Evolutionary conservation across 2,329 filamentous ascomycete species (phyloP), one percentile per base, ranked within the genome.

Genomic region (Capronia epimyces): DNA sequence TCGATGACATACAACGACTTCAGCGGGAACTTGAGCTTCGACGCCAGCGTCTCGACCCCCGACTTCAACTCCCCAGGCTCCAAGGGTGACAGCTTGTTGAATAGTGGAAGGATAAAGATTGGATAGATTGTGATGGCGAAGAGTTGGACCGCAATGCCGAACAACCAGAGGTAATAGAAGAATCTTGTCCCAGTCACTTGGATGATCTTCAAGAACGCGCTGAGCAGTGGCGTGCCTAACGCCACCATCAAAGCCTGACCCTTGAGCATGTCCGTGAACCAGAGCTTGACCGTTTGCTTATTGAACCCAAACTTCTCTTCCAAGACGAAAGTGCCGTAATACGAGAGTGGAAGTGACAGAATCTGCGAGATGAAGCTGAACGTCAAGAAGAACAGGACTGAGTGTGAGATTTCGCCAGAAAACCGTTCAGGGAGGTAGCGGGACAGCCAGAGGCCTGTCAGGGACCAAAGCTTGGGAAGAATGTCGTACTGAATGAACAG

Each of bases 301-400:
- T 98, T 98, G 81, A 98, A 98, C 43, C 93, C 93, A 63, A 95
- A 98, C 67, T 89, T 87, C 72, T 96, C 90, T 71, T 98, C 93
- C 49, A 98, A 77, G 42, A 97, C 87, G 65, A 98, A 98, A 10
- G 89, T 93, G 72, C 90, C 84, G 76, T 97, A 98, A 69, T 96
- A 83, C 49, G 83, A 86, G 53, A 83, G 80, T 2, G 93, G 93
- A 46, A 97, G 74, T 50, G 84, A 86, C 57, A 95, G 72, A 49
- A 87, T 60, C 64, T 91, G 88, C 62, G 89, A 86, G 63, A 94
- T 79, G 63, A 95, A 69, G 62, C 89, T 85, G 70, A 95, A 95
- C 50, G 81, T 76, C 65, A 97, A 84, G 69, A 96, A 81, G 74
- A 97, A 98, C 66, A 95, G 75, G 61, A 98, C 85, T 22, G 88